These are phyloP conservation scores for Pythium dissimile DNA, from an alignment of 352 stramenopile species.

Conservation along the genomic window DNA sequence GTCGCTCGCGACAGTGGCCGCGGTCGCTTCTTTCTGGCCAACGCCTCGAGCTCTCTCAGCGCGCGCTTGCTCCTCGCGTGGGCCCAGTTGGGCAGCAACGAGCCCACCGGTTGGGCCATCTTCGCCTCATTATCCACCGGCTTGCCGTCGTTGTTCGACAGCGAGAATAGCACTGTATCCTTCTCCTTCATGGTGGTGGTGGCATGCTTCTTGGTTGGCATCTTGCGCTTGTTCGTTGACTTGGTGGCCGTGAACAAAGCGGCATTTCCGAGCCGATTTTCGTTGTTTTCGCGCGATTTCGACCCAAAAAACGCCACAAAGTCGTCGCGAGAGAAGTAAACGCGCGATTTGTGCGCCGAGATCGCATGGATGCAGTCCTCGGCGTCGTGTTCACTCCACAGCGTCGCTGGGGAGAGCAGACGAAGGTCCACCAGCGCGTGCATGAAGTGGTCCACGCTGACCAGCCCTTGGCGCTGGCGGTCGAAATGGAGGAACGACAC, in stretches of 20 bases:
- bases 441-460: slow-evolving; percentile 51
- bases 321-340: slow-evolving; percentile 53
- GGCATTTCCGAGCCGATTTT: too few species aligned
- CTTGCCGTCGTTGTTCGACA: slow-evolving; percentile 22
- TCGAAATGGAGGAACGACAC: slow-evolving; percentile 64
- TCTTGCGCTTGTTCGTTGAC: background rate
- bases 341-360: slow-evolving; percentile 33
- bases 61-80: slow-evolving; percentile 65
- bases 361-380: slow-evolving; percentile 43
- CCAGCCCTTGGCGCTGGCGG: slow-evolving; percentile 35
- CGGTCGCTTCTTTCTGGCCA: slow-evolving; percentile 12
- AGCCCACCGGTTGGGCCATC: slow-evolving; percentile 20
- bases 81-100: slow-evolving; percentile 55
- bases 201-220: background rate
- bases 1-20: background rate
- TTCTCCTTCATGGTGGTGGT: background rate
- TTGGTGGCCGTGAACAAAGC: too few species aligned
- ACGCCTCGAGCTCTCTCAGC: slow-evolving; percentile 46
- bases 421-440: slow-evolving; percentile 43
- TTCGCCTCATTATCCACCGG: slow-evolving; percentile 17
- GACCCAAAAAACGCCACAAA: slow-evolving; percentile 45
- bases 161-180: slow-evolving; percentile 14
- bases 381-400: slow-evolving; percentile 44
- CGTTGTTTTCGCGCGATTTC: slow-evolving; percentile 16
- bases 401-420: slow-evolving; percentile 3